These are phyloP conservation scores for Wickerhamomyces sp. DNA, from an alignment of 1,139 yeast species.

Conservation along the genomic window DNA sequence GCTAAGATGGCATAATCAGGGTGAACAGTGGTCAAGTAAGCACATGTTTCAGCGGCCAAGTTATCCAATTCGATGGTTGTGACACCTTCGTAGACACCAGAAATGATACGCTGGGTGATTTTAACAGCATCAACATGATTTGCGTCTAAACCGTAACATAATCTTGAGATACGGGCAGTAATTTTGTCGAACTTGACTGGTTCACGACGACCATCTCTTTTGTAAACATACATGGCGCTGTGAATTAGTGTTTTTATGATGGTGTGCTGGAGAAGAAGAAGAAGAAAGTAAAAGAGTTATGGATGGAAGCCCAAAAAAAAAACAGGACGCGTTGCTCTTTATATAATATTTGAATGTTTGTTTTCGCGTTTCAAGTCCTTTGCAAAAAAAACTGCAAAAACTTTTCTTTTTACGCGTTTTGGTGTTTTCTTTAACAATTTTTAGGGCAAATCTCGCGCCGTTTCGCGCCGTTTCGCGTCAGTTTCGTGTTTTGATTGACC, in stretches of 20 bases:
- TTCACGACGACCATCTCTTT: conserved; percentile 78
- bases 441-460: conserved; percentile 7
- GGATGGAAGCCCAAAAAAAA: neutral
- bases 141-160: conserved; percentile 81
- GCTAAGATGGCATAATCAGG: conserved; percentile 97
- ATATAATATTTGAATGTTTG: conserved; percentile 4
- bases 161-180: conserved; percentile 59
- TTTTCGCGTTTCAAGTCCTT: conserved; percentile 2
- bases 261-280: neutral
- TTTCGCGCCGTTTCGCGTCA: conserved; percentile 13
- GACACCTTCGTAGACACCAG: conserved; percentile 94
- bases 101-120: conserved; percentile 82
- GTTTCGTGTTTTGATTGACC: conserved; percentile 9
- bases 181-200: conserved; percentile 79
- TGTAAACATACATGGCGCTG: conserved; percentile 45
- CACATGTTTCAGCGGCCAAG: conserved; percentile 97
- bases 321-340: conserved; percentile 10
- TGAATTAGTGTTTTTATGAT: neutral
- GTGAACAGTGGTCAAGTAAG: conserved; percentile 95
- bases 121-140: conserved; percentile 84
- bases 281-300: neutral
- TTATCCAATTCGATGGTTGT: conserved; percentile 93
- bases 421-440: neutral
- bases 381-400: neutral
- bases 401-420: conserved; percentile 1